These are phyloP conservation scores for Suillus plorans DNA, from an alignment of 768 basidiomycete species.

Conservation along the genomic window DNA sequence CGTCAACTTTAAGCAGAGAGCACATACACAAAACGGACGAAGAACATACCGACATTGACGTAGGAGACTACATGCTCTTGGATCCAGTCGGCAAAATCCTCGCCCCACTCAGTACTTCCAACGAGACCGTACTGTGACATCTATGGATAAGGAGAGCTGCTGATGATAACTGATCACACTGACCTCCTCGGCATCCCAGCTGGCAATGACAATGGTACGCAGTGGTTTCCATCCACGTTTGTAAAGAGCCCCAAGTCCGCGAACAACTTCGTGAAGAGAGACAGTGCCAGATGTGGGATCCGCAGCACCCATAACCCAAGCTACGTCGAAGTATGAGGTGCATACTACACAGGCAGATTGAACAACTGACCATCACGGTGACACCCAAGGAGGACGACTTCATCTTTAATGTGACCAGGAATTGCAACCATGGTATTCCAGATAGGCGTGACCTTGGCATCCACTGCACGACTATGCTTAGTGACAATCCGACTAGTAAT, in stretches of 20 bases:
- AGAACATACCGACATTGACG: slow-evolving; percentile 65
- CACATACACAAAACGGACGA: slow-evolving; percentile 2
- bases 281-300: slow-evolving; percentile 61
- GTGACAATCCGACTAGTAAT: neutral
- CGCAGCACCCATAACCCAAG: slow-evolving; percentile 48
- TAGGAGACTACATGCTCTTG: slow-evolving; percentile 81
- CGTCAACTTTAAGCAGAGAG: slow-evolving; percentile 6
- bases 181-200: slow-evolving; percentile 80
- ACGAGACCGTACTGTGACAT: slow-evolving; percentile 58
- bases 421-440: slow-evolving; percentile 89
- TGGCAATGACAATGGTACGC: slow-evolving; percentile 71
- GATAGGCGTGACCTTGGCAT: slow-evolving; percentile 79
- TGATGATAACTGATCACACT: slow-evolving; percentile 7
- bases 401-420: slow-evolving; percentile 80
- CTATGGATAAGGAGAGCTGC: slow-evolving; percentile 6
- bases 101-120: slow-evolving; percentile 92
- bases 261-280: slow-evolving; percentile 53
- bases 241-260: slow-evolving; percentile 52
- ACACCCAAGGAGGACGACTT: slow-evolving; percentile 84
- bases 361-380: slow-evolving; percentile 76
- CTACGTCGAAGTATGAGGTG: slow-evolving; percentile 12
- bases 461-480: slow-evolving; percentile 42
- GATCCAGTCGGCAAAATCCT: slow-evolving; percentile 87
- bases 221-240: slow-evolving; percentile 66
- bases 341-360: neutral